Conservation (phyloP, 345 rosid species). For the Moricandia arvensis region DNA sequence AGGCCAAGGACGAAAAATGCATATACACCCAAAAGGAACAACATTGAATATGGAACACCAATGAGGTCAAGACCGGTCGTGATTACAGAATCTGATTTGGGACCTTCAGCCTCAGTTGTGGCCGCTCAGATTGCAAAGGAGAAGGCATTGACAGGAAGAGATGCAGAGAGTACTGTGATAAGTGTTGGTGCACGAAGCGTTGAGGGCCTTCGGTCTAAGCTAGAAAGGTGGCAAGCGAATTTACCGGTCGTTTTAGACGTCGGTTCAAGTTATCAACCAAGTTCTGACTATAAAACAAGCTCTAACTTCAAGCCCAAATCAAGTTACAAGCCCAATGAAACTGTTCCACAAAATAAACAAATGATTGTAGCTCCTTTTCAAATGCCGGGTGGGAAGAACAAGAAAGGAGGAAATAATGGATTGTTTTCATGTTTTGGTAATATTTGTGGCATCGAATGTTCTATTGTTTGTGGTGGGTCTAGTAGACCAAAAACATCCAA, state of each 20-base stretch:
- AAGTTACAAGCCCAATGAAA: slow-evolving; percentile 35
- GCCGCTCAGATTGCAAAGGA: slow-evolving; percentile 61
- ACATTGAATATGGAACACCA: slow-evolving; percentile 38
- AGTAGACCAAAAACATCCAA: slow-evolving; percentile 20
- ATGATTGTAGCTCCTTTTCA: slow-evolving; percentile 34
- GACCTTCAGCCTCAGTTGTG: slow-evolving; percentile 87
- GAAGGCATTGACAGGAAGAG: slow-evolving; percentile 33
- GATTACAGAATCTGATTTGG: slow-evolving; percentile 67
- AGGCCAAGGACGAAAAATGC: slow-evolving; percentile 24
- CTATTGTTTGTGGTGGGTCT: slow-evolving; percentile 61
- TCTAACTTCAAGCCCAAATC: slow-evolving; percentile 35
- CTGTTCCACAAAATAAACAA: slow-evolving; percentile 22
- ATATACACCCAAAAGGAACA: slow-evolving; percentile 34
- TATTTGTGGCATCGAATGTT: slow-evolving; percentile 67
- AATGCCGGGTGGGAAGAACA: slow-evolving; percentile 23
- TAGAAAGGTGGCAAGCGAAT: slow-evolving; percentile 83
- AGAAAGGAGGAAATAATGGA: slow-evolving; percentile 38
- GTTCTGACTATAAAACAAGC: slow-evolving; percentile 27
- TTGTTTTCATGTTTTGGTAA: slow-evolving; percentile 69
- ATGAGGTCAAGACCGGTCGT: slow-evolving; percentile 36
- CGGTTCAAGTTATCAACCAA: slow-evolving; percentile 43
- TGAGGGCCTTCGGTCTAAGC: slow-evolving; percentile 79
- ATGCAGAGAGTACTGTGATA: slow-evolving; percentile 50
- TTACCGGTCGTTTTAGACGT: slow-evolving; percentile 55
- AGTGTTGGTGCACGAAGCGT: slow-evolving; percentile 54